Evolutionary conservation across 768 basidiomycete species (phyloP), one percentile per base, ranked within the genome.

Genomic region (Serpula lacrymans): DNA sequence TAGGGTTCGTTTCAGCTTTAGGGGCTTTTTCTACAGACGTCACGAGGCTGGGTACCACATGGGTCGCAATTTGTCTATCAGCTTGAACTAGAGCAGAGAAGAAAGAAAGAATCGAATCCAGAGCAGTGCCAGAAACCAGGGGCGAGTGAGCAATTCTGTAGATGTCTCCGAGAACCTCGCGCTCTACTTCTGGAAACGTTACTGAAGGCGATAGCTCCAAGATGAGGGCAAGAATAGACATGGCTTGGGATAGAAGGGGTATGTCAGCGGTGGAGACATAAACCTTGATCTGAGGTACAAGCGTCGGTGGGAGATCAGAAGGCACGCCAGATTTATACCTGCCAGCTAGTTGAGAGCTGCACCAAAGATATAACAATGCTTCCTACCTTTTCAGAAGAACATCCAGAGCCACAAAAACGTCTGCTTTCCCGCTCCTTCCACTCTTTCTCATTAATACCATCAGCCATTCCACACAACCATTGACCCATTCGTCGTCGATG

Each of bases 41-140:
- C 17, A 84, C 82, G 33, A 96, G 69, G 51, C 78, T 83, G 0
- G 84, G 86, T 7, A 94, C 82, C 12, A 94, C 66, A 48, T 90
- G 85, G 0, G 84, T 83, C 3, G 89, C 83, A 46, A 91, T 86
- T 58, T 86, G 82, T 46, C 73, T 70, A 51, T 97, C 93, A 2
- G 90, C 89, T 46, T 76, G 73, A 21, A 95, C 89, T 32, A 95
- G 76, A 0, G 84, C 80, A 2, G 72, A 71, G 61, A 89, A 92
- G 74, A 98, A 98, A 12, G 68, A 70, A 34, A 91, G 73, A 10
- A 96, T 71, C 0, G 88, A 79, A 25, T 97, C 93, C 5, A 95
- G 76, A 3, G 88, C 79, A 2, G 77, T 68, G 8, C 84, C 84
- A 16, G 88, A 77, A 11, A 93, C 72, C 10, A 86, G 71, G 0